phyloP scores from a whole-genome alignment of 768 basidiomycete genomes.

The Hydnum rufescens region DNA sequence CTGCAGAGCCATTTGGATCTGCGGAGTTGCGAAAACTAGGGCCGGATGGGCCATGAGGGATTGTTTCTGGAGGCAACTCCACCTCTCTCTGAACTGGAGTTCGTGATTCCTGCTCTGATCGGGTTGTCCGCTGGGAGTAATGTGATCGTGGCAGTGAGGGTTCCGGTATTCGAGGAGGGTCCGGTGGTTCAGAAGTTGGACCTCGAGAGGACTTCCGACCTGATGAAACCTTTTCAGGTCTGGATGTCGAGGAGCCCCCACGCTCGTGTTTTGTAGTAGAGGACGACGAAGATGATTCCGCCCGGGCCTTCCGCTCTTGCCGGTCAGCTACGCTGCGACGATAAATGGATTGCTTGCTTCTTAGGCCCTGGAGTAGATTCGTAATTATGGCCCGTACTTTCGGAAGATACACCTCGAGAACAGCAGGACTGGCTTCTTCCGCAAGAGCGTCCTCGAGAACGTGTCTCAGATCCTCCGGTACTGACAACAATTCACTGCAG shows the following conservation, averaged over 20 bases:
- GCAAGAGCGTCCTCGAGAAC: slow-evolving; percentile 83
- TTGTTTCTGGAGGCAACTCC: too few species aligned
- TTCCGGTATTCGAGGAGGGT: neutral
- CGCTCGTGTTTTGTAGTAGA: neutral
- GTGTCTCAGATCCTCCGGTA: slow-evolving; percentile 74
- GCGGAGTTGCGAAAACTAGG: too few species aligned
- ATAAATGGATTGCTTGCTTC: slow-evolving; percentile 77
- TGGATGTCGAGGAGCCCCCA: neutral
- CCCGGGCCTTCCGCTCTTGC: slow-evolving; percentile 8
- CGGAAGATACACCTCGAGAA: slow-evolving; percentile 77
- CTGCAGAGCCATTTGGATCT: too few species aligned
- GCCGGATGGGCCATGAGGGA: too few species aligned
- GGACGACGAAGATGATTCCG: neutral
- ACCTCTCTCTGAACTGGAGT: neutral
- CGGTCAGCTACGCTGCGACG: slow-evolving; percentile 49
- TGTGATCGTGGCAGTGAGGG: too few species aligned
- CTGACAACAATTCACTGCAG: slow-evolving; percentile 60
- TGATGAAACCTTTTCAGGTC: neutral
- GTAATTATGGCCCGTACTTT: slow-evolving; percentile 85
- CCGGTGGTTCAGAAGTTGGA: neutral
- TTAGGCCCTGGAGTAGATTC: slow-evolving; percentile 78
- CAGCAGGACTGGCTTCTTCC: slow-evolving; percentile 71
- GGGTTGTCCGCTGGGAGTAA: too few species aligned
- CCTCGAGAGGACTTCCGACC: neutral
- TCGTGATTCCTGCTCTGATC: neutral